phyloP scores from a whole-genome alignment of 2,329 filamentous ascomycete genomes.

The Periconia macrospinosa region DNA sequence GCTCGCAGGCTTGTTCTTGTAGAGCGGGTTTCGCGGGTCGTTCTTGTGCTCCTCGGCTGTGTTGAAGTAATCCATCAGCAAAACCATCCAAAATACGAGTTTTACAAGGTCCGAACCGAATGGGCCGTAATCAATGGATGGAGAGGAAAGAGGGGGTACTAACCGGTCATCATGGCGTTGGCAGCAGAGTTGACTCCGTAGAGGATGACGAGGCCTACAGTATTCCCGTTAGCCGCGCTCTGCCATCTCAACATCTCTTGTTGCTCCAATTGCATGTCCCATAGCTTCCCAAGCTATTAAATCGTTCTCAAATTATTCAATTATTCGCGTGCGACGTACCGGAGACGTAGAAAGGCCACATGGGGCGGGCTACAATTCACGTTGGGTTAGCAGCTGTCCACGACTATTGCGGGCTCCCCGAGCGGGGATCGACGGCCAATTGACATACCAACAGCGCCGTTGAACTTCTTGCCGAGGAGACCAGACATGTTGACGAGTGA shows the following conservation, averaged over 20 bases:
- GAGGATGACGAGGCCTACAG: slow-evolving; percentile 75
- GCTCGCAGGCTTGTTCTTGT: slow-evolving; percentile 35
- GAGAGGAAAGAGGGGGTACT: slow-evolving; percentile 40
- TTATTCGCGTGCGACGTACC: slow-evolving; percentile 63
- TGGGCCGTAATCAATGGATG: background rate
- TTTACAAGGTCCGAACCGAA: background rate
- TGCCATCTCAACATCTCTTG: background rate
- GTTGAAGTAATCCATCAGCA: slow-evolving; percentile 17
- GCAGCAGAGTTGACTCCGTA: slow-evolving; percentile 90
- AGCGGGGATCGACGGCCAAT: slow-evolving; percentile 7
- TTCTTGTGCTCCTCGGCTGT: slow-evolving; percentile 94
- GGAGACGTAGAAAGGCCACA: slow-evolving; percentile 91
- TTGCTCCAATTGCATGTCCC: slow-evolving; percentile 3
- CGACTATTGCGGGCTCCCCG: background rate
- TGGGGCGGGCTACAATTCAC: slow-evolving; percentile 71
- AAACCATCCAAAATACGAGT: background rate
- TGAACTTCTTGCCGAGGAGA: slow-evolving; percentile 57
- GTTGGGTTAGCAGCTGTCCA: slow-evolving; percentile 32
- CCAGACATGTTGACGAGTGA: slow-evolving; percentile 41
- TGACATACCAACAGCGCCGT: slow-evolving; percentile 52
- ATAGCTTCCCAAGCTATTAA: background rate
- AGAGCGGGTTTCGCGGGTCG: slow-evolving; percentile 81
- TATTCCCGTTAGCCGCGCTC: slow-evolving; percentile 19
- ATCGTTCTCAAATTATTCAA: background rate
- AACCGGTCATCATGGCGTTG: slow-evolving; percentile 77